phyloP scores from a whole-genome alignment of 2,329 filamentous ascomycete genomes.

The Colletotrichum brevisporum region DNA sequence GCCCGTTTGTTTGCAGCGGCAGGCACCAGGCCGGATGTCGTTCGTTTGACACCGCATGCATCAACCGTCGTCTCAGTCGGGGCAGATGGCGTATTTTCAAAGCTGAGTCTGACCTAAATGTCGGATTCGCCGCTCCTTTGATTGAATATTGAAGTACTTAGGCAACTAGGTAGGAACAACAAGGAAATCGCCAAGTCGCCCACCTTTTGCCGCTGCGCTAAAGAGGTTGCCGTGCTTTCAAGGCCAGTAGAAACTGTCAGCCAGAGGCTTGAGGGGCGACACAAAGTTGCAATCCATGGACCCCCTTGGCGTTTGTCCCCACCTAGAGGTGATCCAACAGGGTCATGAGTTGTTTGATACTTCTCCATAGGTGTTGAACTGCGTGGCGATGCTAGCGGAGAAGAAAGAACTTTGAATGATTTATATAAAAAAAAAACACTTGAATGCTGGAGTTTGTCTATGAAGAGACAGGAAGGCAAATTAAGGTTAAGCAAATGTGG shows the following conservation, averaged over 20 bases:
- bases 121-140: slow-evolving; percentile 33
- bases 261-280: not conserved
- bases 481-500: too few species aligned
- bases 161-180: slow-evolving; percentile 18
- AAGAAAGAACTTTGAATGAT: too few species aligned
- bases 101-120: slow-evolving; percentile 4
- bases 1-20: slow-evolving; percentile 24
- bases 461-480: too few species aligned
- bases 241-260: not conserved
- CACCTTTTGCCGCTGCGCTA: slow-evolving; percentile 15
- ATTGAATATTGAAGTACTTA: not conserved
- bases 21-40: slow-evolving; percentile 24
- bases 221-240: not conserved
- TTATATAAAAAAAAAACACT: too few species aligned
- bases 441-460: too few species aligned
- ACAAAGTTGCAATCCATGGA: too few species aligned
- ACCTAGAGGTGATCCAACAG: too few species aligned
- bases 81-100: slow-evolving; percentile 13
- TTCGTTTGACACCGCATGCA: slow-evolving; percentile 36
- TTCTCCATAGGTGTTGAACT: too few species aligned
- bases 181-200: slow-evolving; percentile 19
- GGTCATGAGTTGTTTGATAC: too few species aligned
- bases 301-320: too few species aligned
- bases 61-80: slow-evolving; percentile 17
- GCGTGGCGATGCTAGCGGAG: too few species aligned